These are phyloP conservation scores for Lachancea cidri DNA, from an alignment of 805 yeast genomes.

Conservation along the genomic window DNA sequence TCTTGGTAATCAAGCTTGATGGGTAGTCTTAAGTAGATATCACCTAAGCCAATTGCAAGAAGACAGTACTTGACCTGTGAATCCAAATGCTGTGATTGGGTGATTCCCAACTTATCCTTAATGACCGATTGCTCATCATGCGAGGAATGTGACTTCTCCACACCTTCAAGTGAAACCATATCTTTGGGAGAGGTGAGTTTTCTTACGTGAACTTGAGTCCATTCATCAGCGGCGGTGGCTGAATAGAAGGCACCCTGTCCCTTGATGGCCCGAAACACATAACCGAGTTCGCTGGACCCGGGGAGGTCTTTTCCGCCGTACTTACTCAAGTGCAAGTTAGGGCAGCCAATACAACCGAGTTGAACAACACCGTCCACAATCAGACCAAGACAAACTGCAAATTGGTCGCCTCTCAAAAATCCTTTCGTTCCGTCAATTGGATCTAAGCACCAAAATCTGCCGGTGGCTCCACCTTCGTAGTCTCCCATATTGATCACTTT, in stretches of 20 bases:
- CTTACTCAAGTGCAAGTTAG: constrained; percentile 55
- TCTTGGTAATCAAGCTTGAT: constrained; percentile 71
- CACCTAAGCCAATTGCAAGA: constrained; percentile 86
- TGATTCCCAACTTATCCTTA: constrained; percentile 58
- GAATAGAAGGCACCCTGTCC: constrained; percentile 35
- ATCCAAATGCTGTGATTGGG: constrained; percentile 73
- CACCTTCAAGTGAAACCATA: constrained; percentile 60
- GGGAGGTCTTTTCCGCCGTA: constrained; percentile 36
- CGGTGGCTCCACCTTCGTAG: constrained; percentile 69
- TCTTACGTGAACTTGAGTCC: constrained; percentile 55
- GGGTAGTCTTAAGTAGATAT: constrained; percentile 86
- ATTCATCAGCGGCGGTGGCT: constrained; percentile 27
- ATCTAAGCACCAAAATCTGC: constrained; percentile 94
- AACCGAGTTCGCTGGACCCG: constrained; percentile 26
- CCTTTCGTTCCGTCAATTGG: constrained; percentile 99
- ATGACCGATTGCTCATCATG: constrained; percentile 79
- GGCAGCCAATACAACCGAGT: constrained; percentile 94
- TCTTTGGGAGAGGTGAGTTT: constrained; percentile 17
- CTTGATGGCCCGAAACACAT: constrained; percentile 30
- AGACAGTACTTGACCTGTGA: constrained; percentile 96
- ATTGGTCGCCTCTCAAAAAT: constrained; percentile 91
- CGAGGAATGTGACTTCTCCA: constrained; percentile 91
- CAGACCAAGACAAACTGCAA: constrained; percentile 90
- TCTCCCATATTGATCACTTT: constrained; percentile 73
- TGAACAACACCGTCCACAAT: constrained; percentile 81